Base-by-base conservation (phyloP, 208 protist species). In the Angomonas deanei region DNA sequence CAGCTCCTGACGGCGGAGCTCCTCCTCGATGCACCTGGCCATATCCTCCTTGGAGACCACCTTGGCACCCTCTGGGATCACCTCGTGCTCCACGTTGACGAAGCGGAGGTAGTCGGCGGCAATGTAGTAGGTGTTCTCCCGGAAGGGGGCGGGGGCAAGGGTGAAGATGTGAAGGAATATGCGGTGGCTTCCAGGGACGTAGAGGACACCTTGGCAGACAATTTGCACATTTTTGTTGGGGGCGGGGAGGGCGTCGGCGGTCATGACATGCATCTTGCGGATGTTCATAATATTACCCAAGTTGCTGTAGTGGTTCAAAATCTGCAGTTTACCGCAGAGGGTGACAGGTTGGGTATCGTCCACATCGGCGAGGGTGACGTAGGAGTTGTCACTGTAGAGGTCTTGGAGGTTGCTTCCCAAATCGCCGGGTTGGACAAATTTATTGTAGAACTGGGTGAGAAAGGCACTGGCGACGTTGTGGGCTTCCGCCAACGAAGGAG, bases 81-180 rank as follows among this genome's bases (percentile, higher is more conserved):
- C 70, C 58, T 94, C 85, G 60, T 85, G 67, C 68, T 84, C 75
- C 3, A 72, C 71, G 54, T 72, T 68, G 19, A 92, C 67, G 60
- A 92, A 84, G 64, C 88, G 85, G 30, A 92, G 71, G 67, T 88
- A 92, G 62, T 94, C 88, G 24, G 76, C 80, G 49, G 75, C 79
- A 54, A 94, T 90, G 84, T 91, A 74, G 72, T 85, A 92, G 10
- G 88, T 91, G 70, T 80, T 82, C 42, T 57, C 72, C 68, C 84
- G 82, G 76, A 84, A 79, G 68, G 56, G 61, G 11, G 85, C 91
- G 19, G 88, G 88, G 33, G 78, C 62, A n/a, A 94, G 76, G 36
- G 91, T 80, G 64, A 92, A 94, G 61, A 74, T 69, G 61, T 94
- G 88, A 24, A 86, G 61, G 64, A 91, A 91, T 19, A 70, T 71